Percentiles rank a stretch among this genome's conserved stretches.
Conservation (phyloP, 2,329 filamentous ascomycete species). For the Clarireedia hainanense region DNA sequence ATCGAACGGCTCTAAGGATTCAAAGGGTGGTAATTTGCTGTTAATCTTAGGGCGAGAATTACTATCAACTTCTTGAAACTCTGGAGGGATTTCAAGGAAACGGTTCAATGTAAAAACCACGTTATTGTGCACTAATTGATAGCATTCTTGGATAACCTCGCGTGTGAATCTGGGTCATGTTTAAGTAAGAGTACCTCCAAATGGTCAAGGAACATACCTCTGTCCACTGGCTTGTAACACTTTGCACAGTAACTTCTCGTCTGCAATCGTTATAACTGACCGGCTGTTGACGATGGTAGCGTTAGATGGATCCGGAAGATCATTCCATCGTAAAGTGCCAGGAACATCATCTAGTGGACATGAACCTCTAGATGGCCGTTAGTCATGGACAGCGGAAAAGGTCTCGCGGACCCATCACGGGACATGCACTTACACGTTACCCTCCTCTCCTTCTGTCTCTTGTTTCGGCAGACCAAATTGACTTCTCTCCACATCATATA, state of each 20-base stretch:
- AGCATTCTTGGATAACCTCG: constrained; percentile 21
- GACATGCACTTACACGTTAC: constrained; percentile 11
- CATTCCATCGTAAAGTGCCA: constrained; percentile 49
- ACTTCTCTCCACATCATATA: constrained; percentile 44
- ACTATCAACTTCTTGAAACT: constrained; percentile 16
- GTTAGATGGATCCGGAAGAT: constrained; percentile 47
- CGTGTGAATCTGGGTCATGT: constrained; percentile 18
- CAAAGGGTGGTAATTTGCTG: constrained; percentile 37
- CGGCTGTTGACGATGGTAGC: constrained; percentile 25
- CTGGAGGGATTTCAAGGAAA: constrained; percentile 18
- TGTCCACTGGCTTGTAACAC: constrained; percentile 46
- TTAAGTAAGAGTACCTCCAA: constrained; percentile 1
- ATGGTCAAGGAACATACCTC: constrained; percentile 33
- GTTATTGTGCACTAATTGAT: constrained; percentile 25
- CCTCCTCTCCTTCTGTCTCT: constrained; percentile 16
- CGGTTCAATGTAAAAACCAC: constrained; percentile 24
- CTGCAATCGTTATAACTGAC: constrained; percentile 23
- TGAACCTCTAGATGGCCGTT: background rate
- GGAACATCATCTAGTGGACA: constrained; percentile 30
- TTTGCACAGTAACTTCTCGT: constrained; percentile 36
- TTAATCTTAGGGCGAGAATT: constrained; percentile 23
- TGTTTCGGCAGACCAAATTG: constrained; percentile 36
- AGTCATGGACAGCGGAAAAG: background rate
- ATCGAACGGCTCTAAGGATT: constrained; percentile 41
- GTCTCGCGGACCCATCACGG: background rate